Base-by-base conservation (phyloP, 441 rosid genomes). In the Flueggea neowawraea region DNA sequence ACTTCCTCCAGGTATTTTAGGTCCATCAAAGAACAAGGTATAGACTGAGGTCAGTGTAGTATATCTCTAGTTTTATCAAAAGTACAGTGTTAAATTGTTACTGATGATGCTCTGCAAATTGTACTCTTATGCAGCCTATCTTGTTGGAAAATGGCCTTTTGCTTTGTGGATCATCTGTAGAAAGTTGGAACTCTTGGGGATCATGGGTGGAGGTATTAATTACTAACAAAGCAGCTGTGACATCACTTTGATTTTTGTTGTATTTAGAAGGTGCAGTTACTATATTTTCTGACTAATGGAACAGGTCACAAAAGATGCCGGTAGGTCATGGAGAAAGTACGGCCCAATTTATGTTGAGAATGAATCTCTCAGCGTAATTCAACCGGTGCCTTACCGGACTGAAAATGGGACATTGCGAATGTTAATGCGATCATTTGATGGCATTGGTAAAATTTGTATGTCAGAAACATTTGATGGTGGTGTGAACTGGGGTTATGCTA, bases 111-210 rank as follows among this genome's bases (percentile, higher is more conserved):
- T 69, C 45, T 6, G 12, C 33, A 65, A 70, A 55, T 9, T 3
- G 53, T 32, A 15, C 43, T 66, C 54, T 65, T 69, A 39, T 68
- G 57, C 75, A 92, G 95, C 98, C 98, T 65, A 78, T 87, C 59
- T 74, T 93, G 82, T 80, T 88, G 12, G 85, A 78, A 66, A 81
- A 85, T 39, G 91, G 96, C 16, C 55, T 55, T 51, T 73, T 93
- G 72, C 91, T 93, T 43, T 93, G 97, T 54, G 95, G 96, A 75
- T 88, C 97, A 59, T 93, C 97, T 4, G 82, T 88, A 22, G 96
- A 90, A 74, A 90, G 96, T 69, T 93, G 96, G 97, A 90, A 93
- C 61, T 90, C 97, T 59, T 90, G 97, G 95, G 97, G 97, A 44
- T 75, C 93, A n/a, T 90, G 96, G 96, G 77, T 84, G 64, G 71